These are phyloP conservation scores for Raddia guianensis DNA, from an alignment of 176 grass and related monocot species.

Conservation along the genomic window DNA sequence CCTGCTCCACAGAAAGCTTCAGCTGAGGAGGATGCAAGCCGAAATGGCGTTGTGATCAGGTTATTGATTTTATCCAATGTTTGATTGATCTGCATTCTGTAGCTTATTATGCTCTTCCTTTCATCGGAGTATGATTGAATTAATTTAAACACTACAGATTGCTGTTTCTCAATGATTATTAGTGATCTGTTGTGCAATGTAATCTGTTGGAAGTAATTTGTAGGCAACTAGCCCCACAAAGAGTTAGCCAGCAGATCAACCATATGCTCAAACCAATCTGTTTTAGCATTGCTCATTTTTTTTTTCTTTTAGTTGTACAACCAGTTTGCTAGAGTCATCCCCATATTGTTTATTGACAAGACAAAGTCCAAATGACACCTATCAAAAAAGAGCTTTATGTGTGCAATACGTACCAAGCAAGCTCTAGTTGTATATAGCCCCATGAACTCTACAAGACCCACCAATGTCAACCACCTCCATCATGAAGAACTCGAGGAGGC, in stretches of 20 bases:
- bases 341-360: background rate
- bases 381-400: too few relatives aligned
- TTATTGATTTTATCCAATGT: conserved; percentile 21
- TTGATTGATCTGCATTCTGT: background rate
- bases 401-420: too few relatives aligned
- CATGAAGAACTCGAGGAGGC: too few relatives aligned
- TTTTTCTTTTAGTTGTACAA: background rate
- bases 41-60: conserved; percentile 82
- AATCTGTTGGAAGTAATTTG: too few relatives aligned
- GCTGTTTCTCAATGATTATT: background rate
- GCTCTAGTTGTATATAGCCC: too few relatives aligned
- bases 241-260: too few relatives aligned
- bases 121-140: background rate
- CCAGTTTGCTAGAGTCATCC: background rate
- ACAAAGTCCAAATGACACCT: too few relatives aligned
- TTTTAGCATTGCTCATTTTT: too few relatives aligned
- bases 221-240: too few relatives aligned
- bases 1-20: conserved; percentile 63
- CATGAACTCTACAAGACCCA: too few relatives aligned
- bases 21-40: conserved; percentile 75
- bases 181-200: background rate
- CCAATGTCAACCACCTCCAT: too few relatives aligned
- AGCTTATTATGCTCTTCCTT: conserved; percentile 4
- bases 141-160: background rate
- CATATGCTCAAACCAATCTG: too few relatives aligned